Evolutionary conservation across 2,329 filamentous ascomycete species (phyloP).

Genomic region (Penicillium sp.): DNA sequence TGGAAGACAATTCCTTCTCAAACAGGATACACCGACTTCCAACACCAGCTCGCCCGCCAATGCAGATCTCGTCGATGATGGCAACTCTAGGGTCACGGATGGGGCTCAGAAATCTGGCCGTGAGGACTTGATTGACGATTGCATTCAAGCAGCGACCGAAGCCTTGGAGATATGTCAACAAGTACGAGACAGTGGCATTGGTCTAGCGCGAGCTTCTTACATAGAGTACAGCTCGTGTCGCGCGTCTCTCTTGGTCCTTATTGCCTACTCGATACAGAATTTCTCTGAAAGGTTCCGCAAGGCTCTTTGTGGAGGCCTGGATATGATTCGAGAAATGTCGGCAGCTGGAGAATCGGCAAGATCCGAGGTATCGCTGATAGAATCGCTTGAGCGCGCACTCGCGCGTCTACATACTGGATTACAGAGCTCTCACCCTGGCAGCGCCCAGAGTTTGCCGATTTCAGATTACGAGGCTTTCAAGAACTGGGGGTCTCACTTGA

Average conservation of each 20-base stretch:
- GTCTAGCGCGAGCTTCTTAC: slow-evolving; percentile 36
- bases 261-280: slow-evolving; percentile 34
- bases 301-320: slow-evolving; percentile 27
- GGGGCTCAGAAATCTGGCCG: not conserved
- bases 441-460: not conserved
- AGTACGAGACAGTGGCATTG: slow-evolving; percentile 24
- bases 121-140: slow-evolving; percentile 26
- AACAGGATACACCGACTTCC: not conserved
- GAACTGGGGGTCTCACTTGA: slow-evolving; percentile 18
- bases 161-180: slow-evolving; percentile 27
- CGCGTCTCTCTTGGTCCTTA: slow-evolving; percentile 35
- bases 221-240: slow-evolving; percentile 40
- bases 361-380: slow-evolving; percentile 34
- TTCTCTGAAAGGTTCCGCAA: slow-evolving; percentile 24
- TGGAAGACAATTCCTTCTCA: slow-evolving; percentile 51
- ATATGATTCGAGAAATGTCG: slow-evolving; percentile 35
- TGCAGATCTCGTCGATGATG: not conserved
- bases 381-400: slow-evolving; percentile 31
- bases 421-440: not conserved
- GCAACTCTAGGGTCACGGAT: not conserved
- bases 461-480: slow-evolving; percentile 22
- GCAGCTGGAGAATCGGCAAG: slow-evolving; percentile 31
- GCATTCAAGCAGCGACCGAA: slow-evolving; percentile 28
- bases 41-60: slow-evolving; percentile 6
- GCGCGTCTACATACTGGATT: slow-evolving; percentile 15